Base-by-base conservation (phyloP, 2,329 filamentous ascomycete genomes). In the Hansfordia pulvinata region DNA sequence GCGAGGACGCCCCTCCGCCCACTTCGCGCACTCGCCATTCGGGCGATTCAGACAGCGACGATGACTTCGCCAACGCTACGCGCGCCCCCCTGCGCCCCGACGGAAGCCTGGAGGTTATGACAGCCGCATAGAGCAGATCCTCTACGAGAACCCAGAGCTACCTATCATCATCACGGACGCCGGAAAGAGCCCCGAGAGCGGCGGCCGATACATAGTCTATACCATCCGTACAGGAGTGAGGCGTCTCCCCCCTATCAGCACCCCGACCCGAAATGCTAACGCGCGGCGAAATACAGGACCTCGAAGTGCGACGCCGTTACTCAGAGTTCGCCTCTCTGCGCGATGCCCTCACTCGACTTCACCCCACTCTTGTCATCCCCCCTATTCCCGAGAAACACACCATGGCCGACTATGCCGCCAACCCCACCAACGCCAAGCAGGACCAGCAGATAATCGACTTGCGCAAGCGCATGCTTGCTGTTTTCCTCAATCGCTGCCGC, bases 381-480 rank as follows among this genome's bases (percentile, higher is more conserved):
- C 90, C 90, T 3, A 98, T 98, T 43, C 90, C 90, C 13, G 92
- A 98, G 57, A 98, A 98, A 54, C 90, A 98, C 53, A 90, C 85
- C 23, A 93, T 98, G 79, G 88, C 88, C 34, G 90, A 98, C 52
- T 98, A 98, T 48, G 90, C 90, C 10, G 86, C 92, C 16, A 96
- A 93, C 43, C 90, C 92, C 2, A 98, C 90, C 19, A 94, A 88
- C 44, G 92, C 92, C 11, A 98, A 94, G 52, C 88, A 98, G 53
- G 92, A 98, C 49, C 78, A 85, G 31, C 82, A 88, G 33, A 98
- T 96, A 23, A 98, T 98, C 36, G 90, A 98, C 47, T 60, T 96
- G 37, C 73, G 90, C 32, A 96, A 96, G 60, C 81, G 90, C 42
- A 98, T 98, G 90, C 54, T 98, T 28, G 80, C 81, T 4, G 90